These are phyloP conservation scores for Limtongia smithiae DNA, from an alignment of 805 yeast species.

Conservation along the genomic window DNA sequence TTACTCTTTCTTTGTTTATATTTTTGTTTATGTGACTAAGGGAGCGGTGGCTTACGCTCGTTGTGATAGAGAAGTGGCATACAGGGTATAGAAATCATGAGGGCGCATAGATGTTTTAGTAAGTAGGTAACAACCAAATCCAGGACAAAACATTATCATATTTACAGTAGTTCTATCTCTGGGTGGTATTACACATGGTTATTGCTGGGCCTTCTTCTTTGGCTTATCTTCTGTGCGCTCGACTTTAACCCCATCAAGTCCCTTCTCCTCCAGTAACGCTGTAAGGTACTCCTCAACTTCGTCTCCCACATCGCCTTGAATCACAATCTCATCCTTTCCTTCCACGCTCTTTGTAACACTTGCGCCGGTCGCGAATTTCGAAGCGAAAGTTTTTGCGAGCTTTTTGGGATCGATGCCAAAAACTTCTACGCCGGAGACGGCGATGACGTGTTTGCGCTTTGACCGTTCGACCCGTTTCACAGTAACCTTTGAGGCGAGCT, in stretches of 20 bases:
- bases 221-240: conserved; percentile 81
- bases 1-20: not conserved
- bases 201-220: conserved; percentile 50
- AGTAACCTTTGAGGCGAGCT: conserved; percentile 72
- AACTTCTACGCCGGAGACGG: conserved; percentile 83
- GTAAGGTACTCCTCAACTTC: conserved; percentile 77
- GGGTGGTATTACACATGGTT: conserved; percentile 17
- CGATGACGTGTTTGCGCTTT: conserved; percentile 80
- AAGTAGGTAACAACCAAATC: not conserved
- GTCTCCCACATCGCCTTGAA: conserved; percentile 94
- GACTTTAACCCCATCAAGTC: conserved; percentile 79
- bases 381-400: conserved; percentile 84
- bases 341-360: conserved; percentile 86
- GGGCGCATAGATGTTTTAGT: not conserved
- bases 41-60: no score
- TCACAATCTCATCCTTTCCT: conserved; percentile 84
- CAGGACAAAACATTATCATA: not conserved
- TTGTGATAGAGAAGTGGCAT: no score
- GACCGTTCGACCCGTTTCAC: conserved; percentile 88
- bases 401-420: conserved; percentile 87
- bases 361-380: conserved; percentile 94
- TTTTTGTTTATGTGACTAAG: not conserved
- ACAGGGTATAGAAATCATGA: no score
- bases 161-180: not conserved
- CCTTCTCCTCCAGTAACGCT: conserved; percentile 72